Conservation (phyloP, 2,329 filamentous ascomycete genomes). For the Monilinia fructicola region DNA sequence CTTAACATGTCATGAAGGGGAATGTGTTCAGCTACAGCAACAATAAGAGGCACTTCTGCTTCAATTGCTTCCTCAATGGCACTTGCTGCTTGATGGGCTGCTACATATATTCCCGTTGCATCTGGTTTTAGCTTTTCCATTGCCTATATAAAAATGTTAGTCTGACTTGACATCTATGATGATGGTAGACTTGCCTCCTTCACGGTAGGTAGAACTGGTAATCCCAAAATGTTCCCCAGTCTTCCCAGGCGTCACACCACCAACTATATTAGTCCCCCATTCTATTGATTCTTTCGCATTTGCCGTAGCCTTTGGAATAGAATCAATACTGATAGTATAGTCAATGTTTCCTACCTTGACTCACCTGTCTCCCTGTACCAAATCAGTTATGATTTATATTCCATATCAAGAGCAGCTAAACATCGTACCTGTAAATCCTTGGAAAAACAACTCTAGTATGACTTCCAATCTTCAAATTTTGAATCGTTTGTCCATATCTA, state of each 20-base stretch:
- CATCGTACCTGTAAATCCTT: conserved; percentile 63
- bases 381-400: background rate
- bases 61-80: conserved; percentile 80
- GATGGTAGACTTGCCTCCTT: conserved; percentile 47
- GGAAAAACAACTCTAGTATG: conserved; percentile 69
- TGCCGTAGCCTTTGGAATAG: conserved; percentile 57
- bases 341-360: conserved; percentile 26
- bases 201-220: conserved; percentile 70
- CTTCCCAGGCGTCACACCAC: conserved; percentile 71
- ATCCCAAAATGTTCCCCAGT: conserved; percentile 71
- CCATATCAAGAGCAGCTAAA: too few relatives aligned
- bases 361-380: conserved; percentile 36
- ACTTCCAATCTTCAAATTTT: conserved; percentile 64
- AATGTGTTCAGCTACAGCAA: conserved; percentile 74
- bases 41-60: conserved; percentile 72
- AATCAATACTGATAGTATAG: background rate
- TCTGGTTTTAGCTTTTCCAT: conserved; percentile 70
- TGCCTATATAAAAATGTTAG: conserved; percentile 48
- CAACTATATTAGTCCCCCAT: conserved; percentile 79
- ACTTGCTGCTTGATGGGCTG: conserved; percentile 67
- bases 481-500: conserved; percentile 54
- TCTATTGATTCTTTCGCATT: conserved; percentile 74
- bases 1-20: conserved; percentile 70
- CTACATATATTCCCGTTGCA: conserved; percentile 77
- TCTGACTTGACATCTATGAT: background rate